Evolutionary conservation across 2,329 filamentous ascomycete genomes (phyloP).

Genomic region (Epicoccum nigrum): DNA sequence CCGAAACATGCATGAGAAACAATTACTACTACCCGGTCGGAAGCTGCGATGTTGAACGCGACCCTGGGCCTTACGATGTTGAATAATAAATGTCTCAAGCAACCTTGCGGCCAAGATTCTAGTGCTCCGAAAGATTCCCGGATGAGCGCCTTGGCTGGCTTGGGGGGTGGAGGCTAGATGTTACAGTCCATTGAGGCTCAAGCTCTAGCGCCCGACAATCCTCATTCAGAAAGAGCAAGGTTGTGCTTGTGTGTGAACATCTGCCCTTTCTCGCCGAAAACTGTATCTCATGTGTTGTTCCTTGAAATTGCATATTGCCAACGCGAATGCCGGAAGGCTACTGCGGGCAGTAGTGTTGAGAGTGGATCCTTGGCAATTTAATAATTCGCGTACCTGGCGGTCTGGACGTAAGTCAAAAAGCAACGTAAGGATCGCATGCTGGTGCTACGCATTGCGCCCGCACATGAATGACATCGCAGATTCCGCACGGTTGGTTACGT

Average conservation of each 20-base stretch:
- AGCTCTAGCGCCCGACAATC: no score
- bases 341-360: constrained; percentile 11
- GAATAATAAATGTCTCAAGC: constrained; percentile 7
- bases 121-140: constrained; percentile 8
- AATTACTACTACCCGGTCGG: background rate
- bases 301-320: constrained; percentile 1
- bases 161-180: background rate
- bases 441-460: background rate
- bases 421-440: background rate
- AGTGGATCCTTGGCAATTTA: constrained; percentile 13
- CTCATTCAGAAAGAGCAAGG: no score
- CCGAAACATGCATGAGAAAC: background rate
- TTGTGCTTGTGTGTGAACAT: no score
- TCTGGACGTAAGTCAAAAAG: constrained; percentile 1
- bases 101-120: constrained; percentile 6
- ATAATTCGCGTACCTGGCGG: background rate
- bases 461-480: background rate
- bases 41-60: background rate
- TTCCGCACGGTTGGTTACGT: background rate
- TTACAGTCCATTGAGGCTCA: background rate
- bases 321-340: constrained; percentile 4
- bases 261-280: background rate
- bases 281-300: background rate
- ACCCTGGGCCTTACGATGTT: background rate
- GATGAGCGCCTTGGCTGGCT: constrained; percentile 4